Evolutionary conservation across 2,329 filamentous ascomycete species (phyloP), one percentile per base, ranked within the genome.

Genomic region (Thelonectria discophora): DNA sequence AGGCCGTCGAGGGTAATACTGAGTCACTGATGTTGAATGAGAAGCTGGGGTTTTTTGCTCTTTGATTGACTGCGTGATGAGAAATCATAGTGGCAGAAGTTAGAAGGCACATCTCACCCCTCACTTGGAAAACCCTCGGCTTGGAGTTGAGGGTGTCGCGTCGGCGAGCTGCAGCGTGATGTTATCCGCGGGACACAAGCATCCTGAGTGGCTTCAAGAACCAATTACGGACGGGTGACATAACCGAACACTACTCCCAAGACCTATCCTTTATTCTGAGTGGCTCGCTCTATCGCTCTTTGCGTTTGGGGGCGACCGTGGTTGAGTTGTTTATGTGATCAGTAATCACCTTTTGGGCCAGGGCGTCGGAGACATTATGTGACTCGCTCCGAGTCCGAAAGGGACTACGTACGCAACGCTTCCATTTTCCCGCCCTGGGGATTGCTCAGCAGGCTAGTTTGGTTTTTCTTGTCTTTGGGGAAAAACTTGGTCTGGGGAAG

Each of bases 311-410:
- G 17, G 43, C 24, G 32, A 21, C 45, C 18, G 17, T 13, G 8
- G 15, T 10, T 37, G 32, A 8, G 6, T 30, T 30, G 20, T 15
- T 30, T 47, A 3, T 3, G 6, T 21, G 54, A 57, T 61, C 58
- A 61, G 53, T 61, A 61, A 61, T 61, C 58, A 61, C 34, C 3
- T 5, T 32, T 3, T 6, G 6, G 21, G 21, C 21, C 34, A 13
- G 18, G 47, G 21, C 21, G 21, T 24, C 53, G 58, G 58, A 30
- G 47, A 1, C 20, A 61, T 61, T 56, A 61, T 57, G 43, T 56
- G 49, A n/a, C 53, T 20, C 11, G 18, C 12, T 21, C 58, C 58
- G 58, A 37, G 17, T 7, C 21, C 53, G 18, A 37, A 7, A 39
- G 13, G 18, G 11, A 4, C 32, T n/a, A n/a, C n/a, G n/a, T n/a